Evolutionary conservation across 345 rosid genomes (phyloP).

Genomic region (Clarkia xantiana): DNA sequence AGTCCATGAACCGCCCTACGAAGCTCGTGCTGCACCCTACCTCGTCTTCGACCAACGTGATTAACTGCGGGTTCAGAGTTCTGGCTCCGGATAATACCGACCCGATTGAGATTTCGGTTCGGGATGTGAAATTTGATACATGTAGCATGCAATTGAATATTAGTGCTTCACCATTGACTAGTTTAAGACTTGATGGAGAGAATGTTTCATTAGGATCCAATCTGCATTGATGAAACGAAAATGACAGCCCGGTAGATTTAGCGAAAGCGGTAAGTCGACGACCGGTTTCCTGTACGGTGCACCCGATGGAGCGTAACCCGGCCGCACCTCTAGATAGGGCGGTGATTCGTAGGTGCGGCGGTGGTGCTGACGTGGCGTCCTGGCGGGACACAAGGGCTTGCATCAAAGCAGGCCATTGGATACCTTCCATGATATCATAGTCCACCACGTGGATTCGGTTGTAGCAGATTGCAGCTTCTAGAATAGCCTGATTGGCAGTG

Average conservation of each 20-base stretch:
- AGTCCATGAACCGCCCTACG: conserved; percentile 58
- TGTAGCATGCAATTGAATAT: conserved; percentile 69
- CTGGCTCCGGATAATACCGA: conserved; percentile 50
- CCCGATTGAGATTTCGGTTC: conserved; percentile 40
- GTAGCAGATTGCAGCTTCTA: conserved; percentile 52
- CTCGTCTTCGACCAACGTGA: conserved; percentile 64
- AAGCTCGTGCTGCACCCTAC: conserved; percentile 31
- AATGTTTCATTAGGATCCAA: conserved; percentile 47
- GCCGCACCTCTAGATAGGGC: conserved; percentile 46
- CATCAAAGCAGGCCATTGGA: conserved; percentile 85
- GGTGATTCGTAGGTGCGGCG: conserved; percentile 70
- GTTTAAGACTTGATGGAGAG: conserved; percentile 31
- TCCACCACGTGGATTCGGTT: conserved; percentile 70
- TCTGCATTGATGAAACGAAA: conserved; percentile 69
- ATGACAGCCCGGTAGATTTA: conserved; percentile 59
- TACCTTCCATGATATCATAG: conserved; percentile 80
- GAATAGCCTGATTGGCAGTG: conserved; percentile 76
- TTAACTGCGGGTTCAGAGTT: conserved; percentile 35
- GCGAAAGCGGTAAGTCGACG: conserved; percentile 58
- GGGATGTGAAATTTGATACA: conserved; percentile 46
- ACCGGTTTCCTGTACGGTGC: conserved; percentile 68
- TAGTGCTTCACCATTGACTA: conserved; percentile 65
- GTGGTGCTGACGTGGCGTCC: conserved; percentile 19
- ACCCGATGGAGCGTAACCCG: conserved; percentile 28
- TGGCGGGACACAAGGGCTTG: conserved; percentile 60